phyloP scores from a whole-genome alignment of 371 early-diverging fungal species.

The Haplosporangium sp. region DNA sequence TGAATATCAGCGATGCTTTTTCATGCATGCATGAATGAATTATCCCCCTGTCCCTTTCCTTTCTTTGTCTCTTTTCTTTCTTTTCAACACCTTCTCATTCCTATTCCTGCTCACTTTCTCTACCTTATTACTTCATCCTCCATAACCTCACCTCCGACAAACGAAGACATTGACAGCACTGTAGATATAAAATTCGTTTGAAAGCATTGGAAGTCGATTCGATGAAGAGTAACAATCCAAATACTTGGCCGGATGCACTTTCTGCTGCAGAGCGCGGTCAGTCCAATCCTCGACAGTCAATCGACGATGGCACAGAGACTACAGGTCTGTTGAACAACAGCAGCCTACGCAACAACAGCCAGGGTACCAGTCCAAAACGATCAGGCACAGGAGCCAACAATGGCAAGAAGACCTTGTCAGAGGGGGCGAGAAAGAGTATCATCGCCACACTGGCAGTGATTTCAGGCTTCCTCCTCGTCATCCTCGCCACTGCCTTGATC shows the following conservation, averaged over 20 bases:
- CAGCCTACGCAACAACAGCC: not conserved
- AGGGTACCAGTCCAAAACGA: not conserved
- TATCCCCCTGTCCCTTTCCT: not conserved
- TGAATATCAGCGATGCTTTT: not conserved
- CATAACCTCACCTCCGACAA: not conserved
- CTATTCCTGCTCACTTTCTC: not conserved
- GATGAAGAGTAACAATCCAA: not conserved
- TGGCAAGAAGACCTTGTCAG: constrained; percentile 21
- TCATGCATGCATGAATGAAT: not conserved
- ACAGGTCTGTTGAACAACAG: constrained; percentile 4
- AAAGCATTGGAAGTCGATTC: too few relatives aligned
- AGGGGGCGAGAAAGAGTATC: constrained; percentile 21
- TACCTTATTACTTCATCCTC: not conserved
- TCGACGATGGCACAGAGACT: constrained; percentile 13
- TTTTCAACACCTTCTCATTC: not conserved
- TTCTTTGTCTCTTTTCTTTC: not conserved
- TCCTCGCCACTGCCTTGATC: constrained; percentile 17
- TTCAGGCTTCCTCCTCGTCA: constrained; percentile 20
- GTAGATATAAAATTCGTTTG: too few relatives aligned
- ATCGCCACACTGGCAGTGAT: constrained; percentile 13
- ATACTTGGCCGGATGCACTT: not conserved
- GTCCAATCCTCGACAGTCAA: constrained; percentile 9
- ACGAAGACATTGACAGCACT: too few relatives aligned
- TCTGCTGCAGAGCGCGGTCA: constrained; percentile 37
- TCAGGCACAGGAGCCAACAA: constrained; percentile 1